Evolutionary conservation across 2,329 filamentous ascomycete genomes (phyloP).

Genomic region (Domatiomyces catenatus): DNA sequence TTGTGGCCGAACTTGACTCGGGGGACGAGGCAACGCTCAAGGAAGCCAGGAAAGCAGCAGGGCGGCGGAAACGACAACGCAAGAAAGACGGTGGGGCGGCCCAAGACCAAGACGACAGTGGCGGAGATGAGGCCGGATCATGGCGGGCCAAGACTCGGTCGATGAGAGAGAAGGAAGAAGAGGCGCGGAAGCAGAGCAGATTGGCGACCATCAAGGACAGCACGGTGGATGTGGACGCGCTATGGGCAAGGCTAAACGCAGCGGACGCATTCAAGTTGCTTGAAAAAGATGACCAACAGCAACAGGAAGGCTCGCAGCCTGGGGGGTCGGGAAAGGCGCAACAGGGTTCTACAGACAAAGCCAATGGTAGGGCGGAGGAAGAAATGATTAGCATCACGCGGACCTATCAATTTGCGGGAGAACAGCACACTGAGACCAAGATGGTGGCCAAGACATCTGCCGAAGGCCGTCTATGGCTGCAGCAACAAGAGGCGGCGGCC

Average conservation of each 20-base stretch:
- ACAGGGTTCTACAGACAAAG: constrained; percentile 7
- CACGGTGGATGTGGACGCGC: constrained; percentile 39
- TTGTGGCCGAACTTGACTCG: constrained; percentile 33
- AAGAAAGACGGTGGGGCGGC: constrained; percentile 25
- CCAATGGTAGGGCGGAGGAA: constrained; percentile 20
- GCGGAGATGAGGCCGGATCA: constrained; percentile 19
- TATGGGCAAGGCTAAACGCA: constrained; percentile 39
- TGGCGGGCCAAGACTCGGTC: constrained; percentile 35
- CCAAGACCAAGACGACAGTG: constrained; percentile 20
- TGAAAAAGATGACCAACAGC: constrained; percentile 5
- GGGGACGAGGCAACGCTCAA: constrained; percentile 43
- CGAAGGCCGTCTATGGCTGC: constrained; percentile 40
- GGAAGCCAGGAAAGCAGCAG: constrained; percentile 24
- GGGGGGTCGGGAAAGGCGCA: not conserved
- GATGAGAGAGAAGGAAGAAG: constrained; percentile 35
- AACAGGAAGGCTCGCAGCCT: not conserved
- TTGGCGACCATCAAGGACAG: constrained; percentile 34
- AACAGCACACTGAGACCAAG: constrained; percentile 39
- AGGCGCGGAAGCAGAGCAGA: constrained; percentile 33
- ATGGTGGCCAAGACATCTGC: constrained; percentile 37
- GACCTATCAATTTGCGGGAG: constrained; percentile 43
- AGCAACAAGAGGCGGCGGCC: constrained; percentile 25
- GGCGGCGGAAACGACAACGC: not conserved
- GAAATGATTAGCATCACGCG: constrained; percentile 41
- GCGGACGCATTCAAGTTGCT: constrained; percentile 15